Evolutionary conservation across 441 rosid genomes (phyloP), one percentile per base, ranked within the genome.

Genomic region (Erysimum pusillum): DNA sequence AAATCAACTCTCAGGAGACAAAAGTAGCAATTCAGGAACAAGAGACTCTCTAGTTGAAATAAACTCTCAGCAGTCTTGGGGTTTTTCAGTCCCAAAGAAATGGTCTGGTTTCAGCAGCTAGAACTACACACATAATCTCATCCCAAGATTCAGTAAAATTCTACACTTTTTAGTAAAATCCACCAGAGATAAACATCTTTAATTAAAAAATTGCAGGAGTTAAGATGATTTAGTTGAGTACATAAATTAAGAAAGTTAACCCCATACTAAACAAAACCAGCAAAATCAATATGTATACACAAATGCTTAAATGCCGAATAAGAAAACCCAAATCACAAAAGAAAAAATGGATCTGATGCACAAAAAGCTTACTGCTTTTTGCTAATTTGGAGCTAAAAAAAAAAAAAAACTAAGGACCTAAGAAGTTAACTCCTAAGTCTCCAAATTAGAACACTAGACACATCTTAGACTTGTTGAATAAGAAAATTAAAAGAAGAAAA

Each of bases 1-100:
- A 5, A 20, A 49, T 5, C 52, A 72, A 51, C 14, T 48, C 57
- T 34, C 15, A 64, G 39, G 61, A 67, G 25, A 67, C 41, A 67
- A 35, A 1, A 20, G 9, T 25, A 46, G 45, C 7, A 15, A 17
- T 18, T 13, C 36, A 38, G 32, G 2, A 9, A 67, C 15, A 62
- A 22, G 48, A 38, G 15, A 31, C 54, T 46, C 28, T 22, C 45
- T 59, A 6, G 51, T 38, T 11, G 25, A 22, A 22, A 22, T 5
- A 9, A 39, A 22, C 9, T 48, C 36, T 10, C 13, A n/a, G 49
- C 25, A 22, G 1, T 45, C 17, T 6, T 46, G 10, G 4, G 7
- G 20, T 46, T 7, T 36, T 46, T 8, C 52, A 46, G 10, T n/a
- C 9, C 57, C n/a, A 15, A 7, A 49, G 6, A 36, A 25, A 9